A percentile compares a stretch with the other conserved stretches of the same genome.
phyloP scores from a whole-genome alignment of 352 stramenopile genomes.

The Globisporangium rhizosaccharum region DNA sequence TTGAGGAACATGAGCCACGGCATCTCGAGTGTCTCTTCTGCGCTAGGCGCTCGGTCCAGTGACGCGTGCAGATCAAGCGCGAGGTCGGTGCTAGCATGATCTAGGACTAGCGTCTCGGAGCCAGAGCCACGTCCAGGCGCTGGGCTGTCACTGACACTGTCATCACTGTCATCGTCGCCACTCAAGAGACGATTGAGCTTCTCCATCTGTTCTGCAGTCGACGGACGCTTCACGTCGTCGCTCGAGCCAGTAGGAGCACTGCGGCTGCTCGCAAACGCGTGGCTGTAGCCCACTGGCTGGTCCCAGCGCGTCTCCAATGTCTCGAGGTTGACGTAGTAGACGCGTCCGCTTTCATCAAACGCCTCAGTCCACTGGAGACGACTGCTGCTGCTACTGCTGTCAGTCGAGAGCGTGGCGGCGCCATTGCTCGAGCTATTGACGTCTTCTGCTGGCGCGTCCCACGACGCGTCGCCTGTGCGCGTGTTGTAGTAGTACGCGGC shows the following conservation, averaged over 20 bases:
- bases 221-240: constrained; percentile 17
- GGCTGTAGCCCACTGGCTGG: constrained; percentile 12
- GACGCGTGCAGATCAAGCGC: background rate
- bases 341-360: constrained; percentile 29
- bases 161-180: constrained; percentile 28
- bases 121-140: too few species aligned
- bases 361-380: constrained; percentile 31
- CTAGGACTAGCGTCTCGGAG: background rate
- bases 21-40: constrained; percentile 3
- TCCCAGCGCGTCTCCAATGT: constrained; percentile 56
- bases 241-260: background rate
- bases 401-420: too few species aligned
- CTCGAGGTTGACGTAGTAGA: constrained; percentile 51
- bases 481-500: constrained; percentile 48
- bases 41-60: background rate
- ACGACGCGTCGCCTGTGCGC: constrained; percentile 47
- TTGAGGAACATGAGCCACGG: constrained; percentile 72
- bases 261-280: background rate
- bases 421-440: background rate
- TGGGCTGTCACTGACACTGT: background rate
- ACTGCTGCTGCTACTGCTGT: too few species aligned
- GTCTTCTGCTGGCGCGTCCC: constrained; percentile 19
- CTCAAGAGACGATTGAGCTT: constrained; percentile 50
- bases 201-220: constrained; percentile 60
- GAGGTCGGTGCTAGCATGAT: background rate